Evolutionary conservation across 2,329 filamentous ascomycete species (phyloP).

Genomic region (Colletotrichum destructivum): DNA sequence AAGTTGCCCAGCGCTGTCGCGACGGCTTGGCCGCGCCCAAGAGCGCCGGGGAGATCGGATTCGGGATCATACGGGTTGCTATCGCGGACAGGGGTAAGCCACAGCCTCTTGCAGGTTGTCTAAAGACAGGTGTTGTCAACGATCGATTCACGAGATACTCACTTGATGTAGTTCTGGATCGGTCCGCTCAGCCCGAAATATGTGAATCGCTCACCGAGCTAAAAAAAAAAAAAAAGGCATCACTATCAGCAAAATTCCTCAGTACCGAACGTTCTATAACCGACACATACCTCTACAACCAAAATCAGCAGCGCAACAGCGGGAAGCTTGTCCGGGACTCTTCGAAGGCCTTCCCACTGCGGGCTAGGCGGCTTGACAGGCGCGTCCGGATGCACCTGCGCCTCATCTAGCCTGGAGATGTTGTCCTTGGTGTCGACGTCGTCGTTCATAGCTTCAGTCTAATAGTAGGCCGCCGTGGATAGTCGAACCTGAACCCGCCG

Average conservation of each 20-base stretch:
- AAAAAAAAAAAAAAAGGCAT: too few relatives aligned
- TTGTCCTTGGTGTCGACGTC: constrained; percentile 26
- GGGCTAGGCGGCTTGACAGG: constrained; percentile 2
- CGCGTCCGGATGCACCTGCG: constrained; percentile 6
- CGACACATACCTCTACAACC: constrained; percentile 45
- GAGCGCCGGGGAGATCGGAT: constrained; percentile 41
- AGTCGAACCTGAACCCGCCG: background rate
- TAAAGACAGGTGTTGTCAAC: too few relatives aligned
- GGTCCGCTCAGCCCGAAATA: constrained; percentile 51
- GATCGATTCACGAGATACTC: background rate
- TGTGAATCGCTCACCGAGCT: constrained; percentile 51
- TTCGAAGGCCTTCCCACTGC: constrained; percentile 43
- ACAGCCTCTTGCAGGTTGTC: background rate
- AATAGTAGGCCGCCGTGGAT: too few relatives aligned
- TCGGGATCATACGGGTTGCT: constrained; percentile 46
- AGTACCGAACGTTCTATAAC: too few relatives aligned
- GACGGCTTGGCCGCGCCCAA: constrained; percentile 44
- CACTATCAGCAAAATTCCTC: background rate
- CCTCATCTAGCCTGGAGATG: constrained; percentile 18
- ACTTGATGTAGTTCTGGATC: constrained; percentile 53
- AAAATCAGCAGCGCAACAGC: constrained; percentile 47
- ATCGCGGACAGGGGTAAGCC: too few relatives aligned
- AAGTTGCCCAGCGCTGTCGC: constrained; percentile 47
- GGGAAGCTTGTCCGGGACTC: constrained; percentile 49
- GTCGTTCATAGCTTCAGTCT: constrained; percentile 16